Percentiles rank a stretch among this genome's conserved stretches.
Evolutionary conservation across 352 stramenopile species (phyloP).

Genomic region (Aphanomyces astaci): DNA sequence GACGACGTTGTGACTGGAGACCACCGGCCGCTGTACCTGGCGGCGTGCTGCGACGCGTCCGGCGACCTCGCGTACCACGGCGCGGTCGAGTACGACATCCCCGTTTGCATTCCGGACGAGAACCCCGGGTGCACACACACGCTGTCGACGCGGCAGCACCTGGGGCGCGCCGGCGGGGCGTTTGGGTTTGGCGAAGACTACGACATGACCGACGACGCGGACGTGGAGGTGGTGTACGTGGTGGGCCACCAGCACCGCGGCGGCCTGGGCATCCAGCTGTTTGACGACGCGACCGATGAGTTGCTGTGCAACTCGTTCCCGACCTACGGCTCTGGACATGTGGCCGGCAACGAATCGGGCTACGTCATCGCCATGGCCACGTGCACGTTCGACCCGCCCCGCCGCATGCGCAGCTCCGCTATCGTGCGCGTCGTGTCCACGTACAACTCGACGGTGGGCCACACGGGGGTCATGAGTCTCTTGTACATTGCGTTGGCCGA

Average conservation of each 20-base stretch:
- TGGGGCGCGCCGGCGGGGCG: slow-evolving; percentile 21
- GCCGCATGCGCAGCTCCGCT: slow-evolving; percentile 57
- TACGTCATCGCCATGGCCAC: slow-evolving; percentile 68
- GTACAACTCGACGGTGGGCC: slow-evolving; percentile 72
- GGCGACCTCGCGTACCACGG: slow-evolving; percentile 49
- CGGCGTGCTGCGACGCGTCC: slow-evolving; percentile 62
- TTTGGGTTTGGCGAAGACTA: slow-evolving; percentile 1
- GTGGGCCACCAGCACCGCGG: slow-evolving; percentile 72
- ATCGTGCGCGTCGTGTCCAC: slow-evolving; percentile 64
- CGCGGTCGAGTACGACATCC: slow-evolving; percentile 76
- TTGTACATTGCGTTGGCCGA: slow-evolving; percentile 70
- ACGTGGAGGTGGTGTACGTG: slow-evolving; percentile 71
- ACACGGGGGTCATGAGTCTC: slow-evolving; percentile 72
- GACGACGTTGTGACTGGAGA: slow-evolving; percentile 44
- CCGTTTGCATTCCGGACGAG: slow-evolving; percentile 45
- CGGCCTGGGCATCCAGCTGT: slow-evolving; percentile 61
- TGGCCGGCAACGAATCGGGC: slow-evolving; percentile 56
- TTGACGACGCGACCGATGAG: slow-evolving; percentile 57
- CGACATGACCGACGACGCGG: slow-evolving; percentile 26
- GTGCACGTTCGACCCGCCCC: slow-evolving; percentile 64
- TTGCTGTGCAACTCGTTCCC: slow-evolving; percentile 58
- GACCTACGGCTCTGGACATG: slow-evolving; percentile 47
- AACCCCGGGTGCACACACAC: slow-evolving; percentile 74
- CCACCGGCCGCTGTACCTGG: slow-evolving; percentile 53
- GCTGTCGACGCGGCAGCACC: slow-evolving; percentile 50